These are phyloP conservation scores for Euphorbia peplus DNA, from an alignment of 345 rosid species.

Conservation along the genomic window DNA sequence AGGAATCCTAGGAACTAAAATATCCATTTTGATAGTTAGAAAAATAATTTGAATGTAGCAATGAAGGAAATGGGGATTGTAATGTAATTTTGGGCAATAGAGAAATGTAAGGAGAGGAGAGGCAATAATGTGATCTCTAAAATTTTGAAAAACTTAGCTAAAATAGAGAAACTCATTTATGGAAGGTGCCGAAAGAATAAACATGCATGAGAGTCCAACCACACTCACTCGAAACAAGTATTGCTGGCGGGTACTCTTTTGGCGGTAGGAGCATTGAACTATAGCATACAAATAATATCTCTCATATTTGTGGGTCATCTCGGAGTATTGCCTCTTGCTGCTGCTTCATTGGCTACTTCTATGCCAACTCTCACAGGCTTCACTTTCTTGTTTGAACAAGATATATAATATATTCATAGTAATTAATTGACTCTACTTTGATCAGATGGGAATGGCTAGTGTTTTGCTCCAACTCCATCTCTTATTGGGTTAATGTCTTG, in stretches of 20 bases:
- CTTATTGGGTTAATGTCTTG: constrained; percentile 62
- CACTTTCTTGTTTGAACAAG: neutral
- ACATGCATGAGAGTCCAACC: no score
- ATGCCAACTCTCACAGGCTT: neutral
- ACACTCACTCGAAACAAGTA: neutral
- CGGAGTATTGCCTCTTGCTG: constrained; percentile 1
- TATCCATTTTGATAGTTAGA: no score
- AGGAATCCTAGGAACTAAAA: no score
- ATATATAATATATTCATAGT: no score
- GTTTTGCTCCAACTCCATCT: constrained; percentile 59
- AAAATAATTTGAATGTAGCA: no score
- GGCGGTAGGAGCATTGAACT: neutral
- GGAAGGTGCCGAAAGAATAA: no score
- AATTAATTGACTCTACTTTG: constrained; percentile 2
- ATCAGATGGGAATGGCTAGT: constrained; percentile 69
- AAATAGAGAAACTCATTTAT: no score
- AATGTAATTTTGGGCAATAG: no score
- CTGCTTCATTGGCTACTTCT: constrained; percentile 5
- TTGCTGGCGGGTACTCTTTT: neutral
- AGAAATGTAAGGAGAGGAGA: no score
- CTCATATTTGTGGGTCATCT: constrained; percentile 7
- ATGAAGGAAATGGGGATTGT: no score
- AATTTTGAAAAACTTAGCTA: no score
- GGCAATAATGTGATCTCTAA: no score
- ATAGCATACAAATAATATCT: neutral